Evolutionary conservation across 495 filamentous ascomycete species (phyloP).

Genomic region (Cenococcum geophilum): DNA sequence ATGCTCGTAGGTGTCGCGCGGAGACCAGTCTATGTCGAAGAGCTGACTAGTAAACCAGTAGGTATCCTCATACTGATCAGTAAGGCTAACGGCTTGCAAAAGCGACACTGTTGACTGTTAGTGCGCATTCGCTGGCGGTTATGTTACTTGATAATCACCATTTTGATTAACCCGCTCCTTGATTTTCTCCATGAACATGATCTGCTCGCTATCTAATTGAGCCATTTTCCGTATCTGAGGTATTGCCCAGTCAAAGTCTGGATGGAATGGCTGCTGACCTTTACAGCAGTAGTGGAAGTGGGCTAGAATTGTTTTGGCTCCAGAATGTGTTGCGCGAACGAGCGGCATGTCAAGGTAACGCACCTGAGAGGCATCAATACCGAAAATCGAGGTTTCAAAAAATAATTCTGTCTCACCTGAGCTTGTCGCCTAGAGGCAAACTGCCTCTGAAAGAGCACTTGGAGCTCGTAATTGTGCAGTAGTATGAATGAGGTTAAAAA

Average conservation of each 20-base stretch:
- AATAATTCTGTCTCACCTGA: not conserved
- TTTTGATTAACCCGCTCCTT: no score
- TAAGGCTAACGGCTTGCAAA: constrained; percentile 33
- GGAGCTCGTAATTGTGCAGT: constrained; percentile 42
- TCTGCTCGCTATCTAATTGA: constrained; percentile 29
- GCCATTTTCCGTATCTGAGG: constrained; percentile 25
- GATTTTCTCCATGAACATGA: no score
- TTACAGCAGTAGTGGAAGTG: constrained; percentile 43
- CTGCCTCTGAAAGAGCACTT: constrained; percentile 35
- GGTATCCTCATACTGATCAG: constrained; percentile 32
- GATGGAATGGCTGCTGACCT: constrained; percentile 37
- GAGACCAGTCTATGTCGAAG: constrained; percentile 39
- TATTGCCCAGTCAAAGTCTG: constrained; percentile 38
- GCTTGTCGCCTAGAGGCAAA: constrained; percentile 33
- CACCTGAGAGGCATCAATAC: constrained; percentile 23
- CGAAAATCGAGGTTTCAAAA: not conserved
- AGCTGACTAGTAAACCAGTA: constrained; percentile 42
- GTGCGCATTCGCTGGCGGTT: no score
- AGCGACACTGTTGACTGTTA: no score
- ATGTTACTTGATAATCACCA: no score
- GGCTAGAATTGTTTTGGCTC: constrained; percentile 42
- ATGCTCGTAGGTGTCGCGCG: constrained; percentile 38
- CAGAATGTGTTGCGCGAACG: constrained; percentile 40
- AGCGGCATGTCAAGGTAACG: constrained; percentile 41
- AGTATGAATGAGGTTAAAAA: constrained; percentile 40